Conservation (phyloP, 306 rosid genomes). For the Acacia melanoxylon region DNA sequence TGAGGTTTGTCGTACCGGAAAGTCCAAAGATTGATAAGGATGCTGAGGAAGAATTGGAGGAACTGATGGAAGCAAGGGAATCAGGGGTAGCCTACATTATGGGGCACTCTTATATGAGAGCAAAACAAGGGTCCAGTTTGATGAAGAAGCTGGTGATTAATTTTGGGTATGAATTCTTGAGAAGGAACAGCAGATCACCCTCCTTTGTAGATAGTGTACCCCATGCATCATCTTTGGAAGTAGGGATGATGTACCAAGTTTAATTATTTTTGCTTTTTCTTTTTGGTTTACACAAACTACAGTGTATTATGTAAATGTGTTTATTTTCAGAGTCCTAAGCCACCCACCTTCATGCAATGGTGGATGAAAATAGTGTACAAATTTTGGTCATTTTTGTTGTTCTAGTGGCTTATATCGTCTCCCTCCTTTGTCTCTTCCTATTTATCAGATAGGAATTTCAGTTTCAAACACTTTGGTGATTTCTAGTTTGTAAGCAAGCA, state of each 20-base stretch:
- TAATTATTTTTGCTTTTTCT: slow-evolving; percentile 22
- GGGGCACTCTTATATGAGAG: slow-evolving; percentile 70
- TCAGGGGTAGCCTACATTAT: slow-evolving; percentile 72
- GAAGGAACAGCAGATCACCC: slow-evolving; percentile 66
- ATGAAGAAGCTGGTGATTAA: slow-evolving; percentile 51
- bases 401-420: not conserved
- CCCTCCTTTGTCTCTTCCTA: too few species aligned
- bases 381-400: not conserved
- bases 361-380: not conserved
- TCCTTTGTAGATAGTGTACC: slow-evolving; percentile 53
- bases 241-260: slow-evolving; percentile 75
- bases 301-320: slow-evolving; percentile 34
- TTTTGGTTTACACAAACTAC: not conserved
- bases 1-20: slow-evolving; percentile 65
- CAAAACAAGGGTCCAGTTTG: slow-evolving; percentile 66
- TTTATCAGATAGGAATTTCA: not conserved
- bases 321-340: not conserved
- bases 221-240: slow-evolving; percentile 69
- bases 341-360: not conserved
- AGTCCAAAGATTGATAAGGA: slow-evolving; percentile 53
- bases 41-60: slow-evolving; percentile 55
- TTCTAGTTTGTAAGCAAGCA: not conserved
- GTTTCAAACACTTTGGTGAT: not conserved
- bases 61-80: slow-evolving; percentile 76
- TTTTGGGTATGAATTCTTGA: slow-evolving; percentile 69